These are phyloP conservation scores for Powellomyces hirtus DNA, from an alignment of 192 early-diverging fungal species.

Conservation along the genomic window DNA sequence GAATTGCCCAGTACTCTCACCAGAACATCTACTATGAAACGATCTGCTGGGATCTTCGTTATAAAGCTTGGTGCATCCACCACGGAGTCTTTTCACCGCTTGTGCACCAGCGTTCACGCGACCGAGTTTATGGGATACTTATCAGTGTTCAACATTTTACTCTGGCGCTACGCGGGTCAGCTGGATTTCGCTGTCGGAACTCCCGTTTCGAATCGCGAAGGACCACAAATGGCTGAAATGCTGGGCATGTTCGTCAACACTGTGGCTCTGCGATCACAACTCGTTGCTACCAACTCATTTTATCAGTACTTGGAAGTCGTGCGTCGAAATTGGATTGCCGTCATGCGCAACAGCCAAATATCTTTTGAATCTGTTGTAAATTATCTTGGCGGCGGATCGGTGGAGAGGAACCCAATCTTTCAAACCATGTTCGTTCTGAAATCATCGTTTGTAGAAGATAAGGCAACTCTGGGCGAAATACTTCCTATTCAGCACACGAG, in stretches of 20 bases:
- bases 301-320: background rate
- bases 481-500: background rate
- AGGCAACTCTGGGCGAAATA: background rate
- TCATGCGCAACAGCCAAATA: background rate
- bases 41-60: background rate
- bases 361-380: background rate
- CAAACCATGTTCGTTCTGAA: background rate
- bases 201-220: background rate
- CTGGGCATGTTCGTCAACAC: constrained; percentile 2
- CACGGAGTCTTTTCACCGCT: background rate
- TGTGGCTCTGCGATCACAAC: background rate
- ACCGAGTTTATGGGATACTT: background rate
- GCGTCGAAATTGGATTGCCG: background rate
- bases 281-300: background rate
- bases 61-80: background rate
- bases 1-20: background rate
- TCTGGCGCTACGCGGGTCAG: background rate
- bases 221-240: background rate
- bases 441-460: too few species aligned
- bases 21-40: background rate
- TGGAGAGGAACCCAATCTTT: background rate
- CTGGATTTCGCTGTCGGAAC: background rate
- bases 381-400: background rate
- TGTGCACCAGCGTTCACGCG: background rate
- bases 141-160: background rate